Percentiles rank a stretch among this genome's conserved stretches.
These are phyloP conservation scores for Hypoxylon sp. DNA, from an alignment of 2,329 filamentous ascomycete species.

Conservation along the genomic window DNA sequence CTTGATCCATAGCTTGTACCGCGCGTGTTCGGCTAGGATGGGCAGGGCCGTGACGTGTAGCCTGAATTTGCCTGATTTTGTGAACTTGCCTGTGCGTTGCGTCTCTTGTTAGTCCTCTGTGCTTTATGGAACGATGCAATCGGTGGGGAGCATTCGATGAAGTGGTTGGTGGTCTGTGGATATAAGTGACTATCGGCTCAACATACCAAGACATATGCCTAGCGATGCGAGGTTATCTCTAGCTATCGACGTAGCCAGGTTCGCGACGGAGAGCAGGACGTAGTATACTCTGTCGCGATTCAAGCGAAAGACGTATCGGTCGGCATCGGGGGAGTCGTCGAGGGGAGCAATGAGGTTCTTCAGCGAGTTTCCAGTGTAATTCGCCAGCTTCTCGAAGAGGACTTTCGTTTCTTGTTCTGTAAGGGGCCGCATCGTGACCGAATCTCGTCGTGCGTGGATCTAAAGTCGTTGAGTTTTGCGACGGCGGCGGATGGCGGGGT, in stretches of 20 bases:
- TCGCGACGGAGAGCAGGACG: constrained; percentile 87
- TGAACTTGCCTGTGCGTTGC: constrained; percentile 79
- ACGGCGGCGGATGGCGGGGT: constrained; percentile 35
- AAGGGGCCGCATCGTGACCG: constrained; percentile 56
- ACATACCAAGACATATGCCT: constrained; percentile 82
- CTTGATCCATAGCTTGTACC: constrained; percentile 98
- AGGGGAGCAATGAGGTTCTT: constrained; percentile 85
- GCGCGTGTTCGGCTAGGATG: constrained; percentile 88
- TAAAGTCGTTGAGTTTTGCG: constrained; percentile 1
- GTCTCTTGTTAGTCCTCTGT: constrained; percentile 14
- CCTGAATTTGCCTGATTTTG: constrained; percentile 95
- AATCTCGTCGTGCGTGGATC: constrained; percentile 14
- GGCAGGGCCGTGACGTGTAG: constrained; percentile 91
- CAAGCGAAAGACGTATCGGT: constrained; percentile 88
- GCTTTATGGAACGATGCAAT: too few relatives aligned
- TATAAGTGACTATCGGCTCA: background rate
- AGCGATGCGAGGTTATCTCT: constrained; percentile 85
- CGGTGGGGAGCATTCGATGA: background rate
- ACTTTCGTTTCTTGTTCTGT: constrained; percentile 84
- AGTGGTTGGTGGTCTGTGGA: background rate
- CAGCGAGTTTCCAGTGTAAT: constrained; percentile 89
- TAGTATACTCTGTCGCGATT: constrained; percentile 83
- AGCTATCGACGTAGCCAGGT: constrained; percentile 87
- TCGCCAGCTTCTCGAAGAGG: constrained; percentile 91
- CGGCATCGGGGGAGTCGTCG: constrained; percentile 73